Conservation (phyloP, 331 rosid species). For the Spiraea crenata region DNA sequence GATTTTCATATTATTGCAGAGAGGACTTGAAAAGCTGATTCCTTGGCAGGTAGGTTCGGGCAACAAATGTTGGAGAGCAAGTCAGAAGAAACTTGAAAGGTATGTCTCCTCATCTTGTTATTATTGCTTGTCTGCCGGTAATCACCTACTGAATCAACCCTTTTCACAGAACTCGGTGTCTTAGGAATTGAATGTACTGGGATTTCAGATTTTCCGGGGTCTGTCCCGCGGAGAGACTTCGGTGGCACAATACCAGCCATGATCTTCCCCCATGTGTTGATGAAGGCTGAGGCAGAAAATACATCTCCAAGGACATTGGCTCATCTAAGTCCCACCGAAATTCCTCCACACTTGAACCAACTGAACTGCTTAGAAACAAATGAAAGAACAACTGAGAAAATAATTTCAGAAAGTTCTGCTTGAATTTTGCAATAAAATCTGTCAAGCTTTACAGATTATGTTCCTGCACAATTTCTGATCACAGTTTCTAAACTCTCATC, state of each 20-base stretch:
- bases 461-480: no score
- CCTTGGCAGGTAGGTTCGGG: background rate
- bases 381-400: no score
- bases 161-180: constrained; percentile 36
- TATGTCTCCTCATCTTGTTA: constrained; percentile 35
- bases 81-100: constrained; percentile 41
- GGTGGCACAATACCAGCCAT: constrained; percentile 40
- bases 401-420: no score
- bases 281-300: constrained; percentile 59
- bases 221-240: constrained; percentile 21
- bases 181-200: constrained; percentile 4
- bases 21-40: constrained; percentile 46
- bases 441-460: no score
- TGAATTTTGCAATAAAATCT: no score
- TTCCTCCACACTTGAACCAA: constrained; percentile 74
- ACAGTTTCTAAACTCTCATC: no score
- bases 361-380: constrained; percentile 49
- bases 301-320: constrained; percentile 81
- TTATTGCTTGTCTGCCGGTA: constrained; percentile 38
- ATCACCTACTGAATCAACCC: constrained; percentile 38
- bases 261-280: constrained; percentile 49
- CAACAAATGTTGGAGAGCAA: constrained; percentile 16
- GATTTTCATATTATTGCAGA: constrained; percentile 64
- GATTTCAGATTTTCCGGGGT: background rate
- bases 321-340: constrained; percentile 72